Conservation (phyloP, 345 rosid species). For the Geranium rotundifolium region DNA sequence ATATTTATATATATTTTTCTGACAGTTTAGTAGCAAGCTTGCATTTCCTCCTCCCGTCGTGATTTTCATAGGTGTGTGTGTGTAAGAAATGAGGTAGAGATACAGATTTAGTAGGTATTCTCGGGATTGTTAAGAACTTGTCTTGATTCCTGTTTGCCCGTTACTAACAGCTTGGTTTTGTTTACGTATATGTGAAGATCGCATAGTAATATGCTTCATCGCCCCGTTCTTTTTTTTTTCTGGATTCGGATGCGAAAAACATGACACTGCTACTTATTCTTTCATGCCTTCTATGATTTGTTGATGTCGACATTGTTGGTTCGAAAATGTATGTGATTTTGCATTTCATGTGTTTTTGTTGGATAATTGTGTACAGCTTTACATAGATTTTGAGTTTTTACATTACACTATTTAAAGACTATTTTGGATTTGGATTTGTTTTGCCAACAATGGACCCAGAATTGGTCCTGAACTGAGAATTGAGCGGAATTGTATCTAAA, state of each 20-base stretch:
- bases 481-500: too few relatives aligned
- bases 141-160: conserved; percentile 21
- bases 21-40: conserved; percentile 44
- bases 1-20: conserved; percentile 29
- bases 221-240: too few relatives aligned
- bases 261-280: too few relatives aligned
- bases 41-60: conserved; percentile 23
- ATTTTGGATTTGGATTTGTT: too few relatives aligned
- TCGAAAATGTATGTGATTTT: neutral
- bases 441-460: too few relatives aligned
- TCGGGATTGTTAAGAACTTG: conserved; percentile 11
- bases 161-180: conserved; percentile 49
- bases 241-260: too few relatives aligned
- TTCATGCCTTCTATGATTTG: too few relatives aligned
- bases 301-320: neutral
- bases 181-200: conserved; percentile 24
- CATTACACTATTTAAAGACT: too few relatives aligned
- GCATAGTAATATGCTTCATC: neutral
- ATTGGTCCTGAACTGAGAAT: too few relatives aligned
- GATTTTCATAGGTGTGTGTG: conserved; percentile 21
- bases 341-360: too few relatives aligned
- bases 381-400: too few relatives aligned
- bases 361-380: too few relatives aligned
- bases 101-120: conserved; percentile 24
- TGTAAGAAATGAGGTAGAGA: conserved; percentile 21